Percentiles rank a stretch among this genome's conserved stretches.
Evolutionary conservation across 441 rosid genomes (phyloP).

Genomic region (Hura crepitans): DNA sequence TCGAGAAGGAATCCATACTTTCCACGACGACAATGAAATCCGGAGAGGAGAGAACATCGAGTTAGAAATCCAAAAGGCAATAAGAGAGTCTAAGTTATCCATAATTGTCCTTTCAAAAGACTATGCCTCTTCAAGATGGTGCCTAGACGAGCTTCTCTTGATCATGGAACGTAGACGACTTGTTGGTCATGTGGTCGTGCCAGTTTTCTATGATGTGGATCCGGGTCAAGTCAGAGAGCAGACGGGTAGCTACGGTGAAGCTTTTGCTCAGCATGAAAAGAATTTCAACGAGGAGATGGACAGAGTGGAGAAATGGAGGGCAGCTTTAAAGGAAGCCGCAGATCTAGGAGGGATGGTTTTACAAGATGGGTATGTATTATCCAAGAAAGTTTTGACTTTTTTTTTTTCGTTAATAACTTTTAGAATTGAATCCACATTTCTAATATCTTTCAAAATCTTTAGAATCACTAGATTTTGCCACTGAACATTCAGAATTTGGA

Average conservation of each 20-base stretch:
- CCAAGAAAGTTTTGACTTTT: neutral
- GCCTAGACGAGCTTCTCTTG: slow-evolving; percentile 35
- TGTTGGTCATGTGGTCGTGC: slow-evolving; percentile 27
- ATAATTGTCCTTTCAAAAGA: slow-evolving; percentile 30
- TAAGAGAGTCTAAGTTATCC: slow-evolving; percentile 26
- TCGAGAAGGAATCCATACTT: slow-evolving; percentile 21
- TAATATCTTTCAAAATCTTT: neutral
- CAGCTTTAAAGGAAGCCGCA: slow-evolving; percentile 34
- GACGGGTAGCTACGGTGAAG: slow-evolving; percentile 28
- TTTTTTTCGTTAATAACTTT: neutral
- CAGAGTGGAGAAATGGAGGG: slow-evolving; percentile 36
- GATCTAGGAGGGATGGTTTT: slow-evolving; percentile 31
- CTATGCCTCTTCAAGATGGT: slow-evolving; percentile 37
- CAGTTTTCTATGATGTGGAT: slow-evolving; percentile 39
- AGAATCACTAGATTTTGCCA: neutral
- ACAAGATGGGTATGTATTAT: slow-evolving; percentile 16
- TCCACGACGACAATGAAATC: slow-evolving; percentile 19
- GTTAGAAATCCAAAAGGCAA: slow-evolving; percentile 19
- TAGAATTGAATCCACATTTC: too few species aligned
- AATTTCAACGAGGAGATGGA: slow-evolving; percentile 4
- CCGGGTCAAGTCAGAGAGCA: slow-evolving; percentile 34
- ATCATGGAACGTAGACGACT: slow-evolving; percentile 26
- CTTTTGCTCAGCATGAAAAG: slow-evolving; percentile 16
- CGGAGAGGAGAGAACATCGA: slow-evolving; percentile 16
- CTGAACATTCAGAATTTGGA: neutral